These are phyloP conservation scores for Carex sylvatica DNA, from an alignment of 202 grass and related monocot genomes.

Conservation along the genomic window DNA sequence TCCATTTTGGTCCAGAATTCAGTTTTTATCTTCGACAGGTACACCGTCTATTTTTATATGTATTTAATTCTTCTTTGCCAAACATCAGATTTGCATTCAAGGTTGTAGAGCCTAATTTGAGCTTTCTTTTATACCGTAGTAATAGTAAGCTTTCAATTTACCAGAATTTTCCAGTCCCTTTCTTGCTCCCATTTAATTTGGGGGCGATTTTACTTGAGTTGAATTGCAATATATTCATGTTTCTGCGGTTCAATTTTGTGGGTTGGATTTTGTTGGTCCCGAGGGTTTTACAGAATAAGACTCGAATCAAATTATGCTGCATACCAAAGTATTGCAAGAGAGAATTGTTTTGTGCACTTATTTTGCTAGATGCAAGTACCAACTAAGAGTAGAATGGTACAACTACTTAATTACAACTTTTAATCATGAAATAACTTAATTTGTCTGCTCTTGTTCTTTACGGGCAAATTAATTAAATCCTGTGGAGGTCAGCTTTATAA, in stretches of 20 bases:
- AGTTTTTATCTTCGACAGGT: slow-evolving; percentile 49
- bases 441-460: not conserved
- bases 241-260: not conserved
- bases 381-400: not conserved
- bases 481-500: not conserved
- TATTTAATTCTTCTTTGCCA: not conserved
- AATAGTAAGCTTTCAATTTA: not conserved
- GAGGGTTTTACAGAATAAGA: not conserved
- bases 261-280: not conserved
- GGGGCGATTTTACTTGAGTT: not conserved
- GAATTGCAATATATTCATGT: not conserved
- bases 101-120: not conserved
- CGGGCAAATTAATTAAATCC: too few relatives aligned
- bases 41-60: not conserved
- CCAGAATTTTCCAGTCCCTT: not conserved
- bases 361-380: not conserved
- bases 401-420: not conserved
- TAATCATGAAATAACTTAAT: not conserved
- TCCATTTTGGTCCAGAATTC: slow-evolving; percentile 21
- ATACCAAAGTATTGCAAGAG: not conserved
- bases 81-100: not conserved
- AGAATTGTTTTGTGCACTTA: not conserved
- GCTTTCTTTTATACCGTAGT: not conserved
- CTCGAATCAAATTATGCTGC: not conserved
- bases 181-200: not conserved